phyloP scores from a whole-genome alignment of 108 stramenopile genomes.

The Conticribra guillardii region DNA sequence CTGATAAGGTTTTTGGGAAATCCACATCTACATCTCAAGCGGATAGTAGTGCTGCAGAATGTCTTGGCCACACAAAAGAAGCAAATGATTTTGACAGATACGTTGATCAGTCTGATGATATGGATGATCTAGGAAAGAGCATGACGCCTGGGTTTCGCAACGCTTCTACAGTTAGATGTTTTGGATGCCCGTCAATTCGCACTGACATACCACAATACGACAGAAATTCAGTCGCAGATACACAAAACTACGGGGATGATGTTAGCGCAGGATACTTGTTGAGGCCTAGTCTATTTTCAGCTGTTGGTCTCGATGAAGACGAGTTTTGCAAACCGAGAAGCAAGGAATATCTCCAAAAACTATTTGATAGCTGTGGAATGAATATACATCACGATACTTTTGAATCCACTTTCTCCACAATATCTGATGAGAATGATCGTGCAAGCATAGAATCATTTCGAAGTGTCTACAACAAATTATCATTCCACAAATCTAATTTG shows the following conservation, averaged over 20 bases:
- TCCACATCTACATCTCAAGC: constrained; percentile 14
- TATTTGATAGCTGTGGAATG: constrained; percentile 29
- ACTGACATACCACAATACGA: constrained; percentile 64
- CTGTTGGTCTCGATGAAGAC: constrained; percentile 62
- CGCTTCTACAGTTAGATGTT: constrained; percentile 43
- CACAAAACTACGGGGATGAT: constrained; percentile 83
- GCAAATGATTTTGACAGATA: constrained; percentile 20
- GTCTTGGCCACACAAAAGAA: constrained; percentile 45
- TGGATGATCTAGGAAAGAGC: constrained; percentile 60
- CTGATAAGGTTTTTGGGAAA: constrained; percentile 39
- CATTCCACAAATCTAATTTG: no score
- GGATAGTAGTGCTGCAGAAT: constrained; percentile 39
- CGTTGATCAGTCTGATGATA: constrained; percentile 15
- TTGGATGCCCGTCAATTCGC: constrained; percentile 69
- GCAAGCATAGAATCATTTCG: constrained; percentile 24
- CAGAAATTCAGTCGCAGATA: constrained; percentile 61
- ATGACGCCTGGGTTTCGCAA: constrained; percentile 75
- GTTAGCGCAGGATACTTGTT: constrained; percentile 46
- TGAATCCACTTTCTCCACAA: constrained; percentile 11
- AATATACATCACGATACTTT: background rate
- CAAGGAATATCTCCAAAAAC: constrained; percentile 42
- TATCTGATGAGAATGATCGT: constrained; percentile 13
- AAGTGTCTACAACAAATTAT: no score
- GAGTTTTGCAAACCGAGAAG: constrained; percentile 48
- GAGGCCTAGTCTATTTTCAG: constrained; percentile 54